Conservation (phyloP, 2,329 filamentous ascomycete species). For the Clarireedia paspali region DNA sequence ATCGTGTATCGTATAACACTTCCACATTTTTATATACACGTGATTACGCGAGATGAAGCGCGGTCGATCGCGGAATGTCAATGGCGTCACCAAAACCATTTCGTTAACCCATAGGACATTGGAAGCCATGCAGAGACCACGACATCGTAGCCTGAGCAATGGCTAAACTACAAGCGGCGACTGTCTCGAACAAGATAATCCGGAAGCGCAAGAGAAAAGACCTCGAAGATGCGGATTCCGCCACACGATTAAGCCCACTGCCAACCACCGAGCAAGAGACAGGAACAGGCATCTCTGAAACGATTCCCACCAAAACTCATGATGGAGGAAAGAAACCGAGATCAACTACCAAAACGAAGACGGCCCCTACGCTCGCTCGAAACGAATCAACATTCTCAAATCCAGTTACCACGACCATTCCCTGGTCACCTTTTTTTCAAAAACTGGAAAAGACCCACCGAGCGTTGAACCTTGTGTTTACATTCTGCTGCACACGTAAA, state of each 20-base stretch:
- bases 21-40: neutral
- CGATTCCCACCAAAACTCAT: conserved; percentile 46
- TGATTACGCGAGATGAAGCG: neutral
- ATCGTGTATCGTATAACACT: too few species aligned
- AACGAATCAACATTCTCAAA: conserved; percentile 20
- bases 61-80: neutral
- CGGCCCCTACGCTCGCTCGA: conserved; percentile 16
- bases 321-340: conserved; percentile 43
- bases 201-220: conserved; percentile 34
- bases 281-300: conserved; percentile 30
- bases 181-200: conserved; percentile 35
- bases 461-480: conserved; percentile 87
- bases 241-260: neutral
- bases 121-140: neutral
- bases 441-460: conserved; percentile 68
- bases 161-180: conserved; percentile 37
- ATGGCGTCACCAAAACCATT: neutral
- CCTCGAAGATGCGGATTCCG: conserved; percentile 18
- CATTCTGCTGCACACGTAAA: conserved; percentile 89
- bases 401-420: conserved; percentile 19
- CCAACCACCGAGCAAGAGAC: neutral
- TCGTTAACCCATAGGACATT: neutral
- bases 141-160: conserved; percentile 9
- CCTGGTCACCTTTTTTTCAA: conserved; percentile 71
- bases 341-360: conserved; percentile 33